Percentiles rank a stretch among this genome's conserved stretches.
phyloP scores from a whole-genome alignment of 345 rosid genomes.

The Salix dunnii region DNA sequence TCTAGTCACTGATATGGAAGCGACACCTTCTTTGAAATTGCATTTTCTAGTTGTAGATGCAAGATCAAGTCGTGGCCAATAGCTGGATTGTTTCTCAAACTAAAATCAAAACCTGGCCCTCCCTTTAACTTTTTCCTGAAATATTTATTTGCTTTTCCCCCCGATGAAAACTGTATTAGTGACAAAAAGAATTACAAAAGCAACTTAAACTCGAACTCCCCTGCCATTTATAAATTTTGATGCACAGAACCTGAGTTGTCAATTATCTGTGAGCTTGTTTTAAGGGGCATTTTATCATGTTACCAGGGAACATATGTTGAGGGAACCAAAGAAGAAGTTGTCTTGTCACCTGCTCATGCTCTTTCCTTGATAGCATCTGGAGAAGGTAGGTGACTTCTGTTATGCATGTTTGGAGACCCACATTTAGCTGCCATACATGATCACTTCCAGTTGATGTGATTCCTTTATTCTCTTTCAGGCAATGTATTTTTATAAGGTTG shows the following conservation, averaged over 20 bases:
- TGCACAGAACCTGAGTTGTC: conserved; percentile 3
- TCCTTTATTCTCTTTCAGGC: background rate
- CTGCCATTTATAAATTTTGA: conserved; percentile 14
- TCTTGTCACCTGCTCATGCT: conserved; percentile 94
- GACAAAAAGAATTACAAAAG: no score
- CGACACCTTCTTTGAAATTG: no score
- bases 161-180: no score
- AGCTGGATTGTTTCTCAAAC: no score
- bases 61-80: no score
- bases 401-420: no score
- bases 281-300: conserved; percentile 20
- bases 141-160: no score
- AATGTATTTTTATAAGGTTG: background rate
- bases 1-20: no score
- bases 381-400: conserved; percentile 53
- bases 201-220: conserved; percentile 2
- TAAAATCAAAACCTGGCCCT: no score
- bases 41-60: no score
- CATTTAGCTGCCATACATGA: background rate
- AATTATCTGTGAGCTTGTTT: background rate
- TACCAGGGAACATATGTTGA: conserved; percentile 82
- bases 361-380: conserved; percentile 95
- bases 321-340: conserved; percentile 94
- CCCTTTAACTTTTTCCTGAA: no score
- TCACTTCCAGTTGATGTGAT: background rate